Evolutionary conservation across 2,329 filamentous ascomycete species (phyloP).

Genomic region (Colletotrichum phormii): DNA sequence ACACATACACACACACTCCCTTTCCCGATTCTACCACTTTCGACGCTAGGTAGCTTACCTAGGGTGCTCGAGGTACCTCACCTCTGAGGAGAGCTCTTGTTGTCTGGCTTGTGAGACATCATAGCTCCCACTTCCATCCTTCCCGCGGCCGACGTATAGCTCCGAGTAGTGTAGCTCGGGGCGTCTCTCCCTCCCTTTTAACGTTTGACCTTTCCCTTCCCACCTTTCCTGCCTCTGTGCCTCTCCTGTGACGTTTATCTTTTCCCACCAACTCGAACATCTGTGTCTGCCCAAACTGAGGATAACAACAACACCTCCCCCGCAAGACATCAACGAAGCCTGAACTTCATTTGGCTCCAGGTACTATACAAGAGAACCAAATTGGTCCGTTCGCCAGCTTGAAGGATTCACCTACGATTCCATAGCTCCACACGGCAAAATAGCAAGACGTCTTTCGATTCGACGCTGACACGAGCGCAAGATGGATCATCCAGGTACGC

Average conservation of each 20-base stretch:
- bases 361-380: neutral
- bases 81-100: neutral
- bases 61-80: neutral
- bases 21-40: neutral
- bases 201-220: slow-evolving; percentile 24
- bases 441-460: neutral
- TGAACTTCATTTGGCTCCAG: neutral
- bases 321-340: neutral
- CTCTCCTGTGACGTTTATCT: neutral
- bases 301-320: neutral
- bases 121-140: slow-evolving; percentile 12
- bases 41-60: neutral
- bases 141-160: slow-evolving; percentile 2
- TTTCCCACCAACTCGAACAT: neutral
- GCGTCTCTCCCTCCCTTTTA: slow-evolving; percentile 10
- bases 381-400: neutral
- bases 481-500: slow-evolving; percentile 35
- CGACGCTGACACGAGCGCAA: neutral
- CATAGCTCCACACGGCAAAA: neutral
- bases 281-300: neutral
- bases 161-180: neutral
- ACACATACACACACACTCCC: neutral
- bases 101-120: slow-evolving; percentile 9
- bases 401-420: neutral
- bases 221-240: neutral